phyloP scores from a whole-genome alignment of 2,329 filamentous ascomycete genomes.

The Nakataea oryzae region DNA sequence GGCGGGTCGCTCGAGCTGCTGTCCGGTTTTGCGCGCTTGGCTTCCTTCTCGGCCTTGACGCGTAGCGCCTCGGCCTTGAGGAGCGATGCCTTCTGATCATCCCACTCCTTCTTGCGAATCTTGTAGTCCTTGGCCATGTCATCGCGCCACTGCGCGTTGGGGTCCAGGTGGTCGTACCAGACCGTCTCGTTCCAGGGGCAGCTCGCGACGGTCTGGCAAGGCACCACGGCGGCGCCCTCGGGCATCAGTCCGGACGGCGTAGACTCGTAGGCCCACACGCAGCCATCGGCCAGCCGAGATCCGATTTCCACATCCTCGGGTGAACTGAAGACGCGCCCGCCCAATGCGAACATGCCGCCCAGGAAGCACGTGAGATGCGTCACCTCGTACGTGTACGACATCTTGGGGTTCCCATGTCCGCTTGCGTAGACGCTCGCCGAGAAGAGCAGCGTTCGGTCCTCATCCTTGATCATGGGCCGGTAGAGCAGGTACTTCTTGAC shows the following conservation, averaged over 20 bases:
- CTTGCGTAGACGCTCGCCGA: slow-evolving; percentile 48
- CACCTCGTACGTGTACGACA: slow-evolving; percentile 45
- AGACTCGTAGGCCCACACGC: slow-evolving; percentile 57
- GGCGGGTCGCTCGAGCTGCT: background rate
- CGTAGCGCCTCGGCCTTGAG: slow-evolving; percentile 12
- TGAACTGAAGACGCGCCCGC: slow-evolving; percentile 49
- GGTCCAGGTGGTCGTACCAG: slow-evolving; percentile 40
- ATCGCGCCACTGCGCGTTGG: slow-evolving; percentile 29
- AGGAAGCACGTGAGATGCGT: slow-evolving; percentile 58
- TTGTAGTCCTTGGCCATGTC: slow-evolving; percentile 31
- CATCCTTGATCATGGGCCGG: slow-evolving; percentile 60
- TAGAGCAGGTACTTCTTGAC: slow-evolving; percentile 67
- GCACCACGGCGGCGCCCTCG: slow-evolving; percentile 36
- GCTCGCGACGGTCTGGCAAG: slow-evolving; percentile 32
- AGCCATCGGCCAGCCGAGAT: slow-evolving; percentile 55
- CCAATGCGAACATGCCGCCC: slow-evolving; percentile 60
- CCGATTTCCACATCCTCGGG: slow-evolving; percentile 52
- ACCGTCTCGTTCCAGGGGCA: slow-evolving; percentile 44
- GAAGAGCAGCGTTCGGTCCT: slow-evolving; percentile 61
- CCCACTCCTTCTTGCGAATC: slow-evolving; percentile 24
- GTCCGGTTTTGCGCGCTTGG: slow-evolving; percentile 1
- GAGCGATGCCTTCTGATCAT: slow-evolving; percentile 19
- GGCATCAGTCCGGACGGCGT: slow-evolving; percentile 56
- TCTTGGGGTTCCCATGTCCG: slow-evolving; percentile 17
- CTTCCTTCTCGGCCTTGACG: slow-evolving; percentile 10